Percentiles rank a stretch among this genome's conserved stretches.
Evolutionary conservation across 2,329 filamentous ascomycete genomes (phyloP).

Genomic region (Kalmusia sp.): DNA sequence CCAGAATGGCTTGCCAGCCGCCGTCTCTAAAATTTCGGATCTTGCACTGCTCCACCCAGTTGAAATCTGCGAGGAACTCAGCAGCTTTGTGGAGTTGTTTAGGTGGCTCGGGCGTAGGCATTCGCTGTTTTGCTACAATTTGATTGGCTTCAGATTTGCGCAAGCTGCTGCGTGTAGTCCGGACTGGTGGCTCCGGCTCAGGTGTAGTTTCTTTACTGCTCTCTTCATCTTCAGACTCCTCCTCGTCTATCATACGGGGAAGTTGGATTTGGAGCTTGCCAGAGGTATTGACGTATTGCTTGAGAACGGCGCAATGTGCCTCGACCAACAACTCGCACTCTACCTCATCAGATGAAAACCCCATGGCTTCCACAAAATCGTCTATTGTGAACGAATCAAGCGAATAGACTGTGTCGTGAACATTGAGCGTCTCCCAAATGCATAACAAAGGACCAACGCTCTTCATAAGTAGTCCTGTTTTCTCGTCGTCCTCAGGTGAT

Average conservation of each 20-base stretch:
- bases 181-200: slow-evolving; percentile 68
- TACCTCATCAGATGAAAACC: slow-evolving; percentile 73
- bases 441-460: slow-evolving; percentile 87
- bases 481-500: slow-evolving; percentile 42
- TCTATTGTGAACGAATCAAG: slow-evolving; percentile 98
- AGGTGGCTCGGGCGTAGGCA: slow-evolving; percentile 45
- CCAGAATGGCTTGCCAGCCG: slow-evolving; percentile 89
- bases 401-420: slow-evolving; percentile 95
- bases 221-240: slow-evolving; percentile 56
- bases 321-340: slow-evolving; percentile 89
- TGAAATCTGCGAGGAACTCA: slow-evolving; percentile 75
- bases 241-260: slow-evolving; percentile 67
- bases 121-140: slow-evolving; percentile 44
- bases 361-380: slow-evolving; percentile 89
- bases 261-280: slow-evolving; percentile 82
- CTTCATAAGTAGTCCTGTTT: slow-evolving; percentile 73
- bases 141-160: slow-evolving; percentile 79
- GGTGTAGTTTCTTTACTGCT: slow-evolving; percentile 60
- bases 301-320: slow-evolving; percentile 88
- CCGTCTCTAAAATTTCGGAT: slow-evolving; percentile 86
- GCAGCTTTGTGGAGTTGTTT: slow-evolving; percentile 68
- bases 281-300: slow-evolving; percentile 80
- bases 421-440: slow-evolving; percentile 95
- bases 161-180: slow-evolving; percentile 85
- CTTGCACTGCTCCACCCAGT: slow-evolving; percentile 85